Evolutionary conservation across 2,329 filamentous ascomycete species (phyloP), one percentile per base, ranked within the genome.

Genomic region (Pezicula carpinea): DNA sequence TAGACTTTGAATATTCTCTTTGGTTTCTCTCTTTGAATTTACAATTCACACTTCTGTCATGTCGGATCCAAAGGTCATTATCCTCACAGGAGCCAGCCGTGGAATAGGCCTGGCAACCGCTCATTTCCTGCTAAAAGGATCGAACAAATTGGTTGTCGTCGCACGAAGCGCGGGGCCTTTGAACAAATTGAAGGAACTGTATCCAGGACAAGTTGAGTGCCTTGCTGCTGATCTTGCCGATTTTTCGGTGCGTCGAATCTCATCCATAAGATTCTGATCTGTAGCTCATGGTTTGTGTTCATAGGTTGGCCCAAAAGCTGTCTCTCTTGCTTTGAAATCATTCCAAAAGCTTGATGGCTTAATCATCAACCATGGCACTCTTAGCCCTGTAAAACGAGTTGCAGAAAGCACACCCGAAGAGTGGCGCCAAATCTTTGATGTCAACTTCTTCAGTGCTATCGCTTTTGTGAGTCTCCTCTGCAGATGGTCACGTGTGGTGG

Each of bases 371-470:
- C 93, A 99, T 63, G 91, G 90, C 17, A 74, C 82, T 1, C 69
- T 99, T 38, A 77, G 82, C n/a, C 87, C 89, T 1, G 83, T 95
- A 35, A 80, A 79, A 43, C 80, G 79, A 48, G 70, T 97, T 38
- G 80, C 71, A 3, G 79, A 92, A 46, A 75, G 77, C 14, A 77
- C 79, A n/a, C 62, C 82, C 0, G 81, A 86, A 32, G 83, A 87
- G 51, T 96, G 91, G 88, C 84, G 82, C 59, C 67, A 70, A 2
- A 73, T 78, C 7, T 96, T 89, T 66, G 84, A 95, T 57, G 73
- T 89, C 52, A 97, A 97, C 64, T 82, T 97, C 57, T 90, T 96
- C 64, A 92, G 89, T 55, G 82, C 82, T 22, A 71, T 96, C 38
- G 83, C 82, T 29, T 73, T 96, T 66, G 88, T 95, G 71, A 60